Evolutionary conservation across 2,329 filamentous ascomycete species (phyloP), one percentile per base, ranked within the genome.

Genomic region (Nigrospora osmanthi): DNA sequence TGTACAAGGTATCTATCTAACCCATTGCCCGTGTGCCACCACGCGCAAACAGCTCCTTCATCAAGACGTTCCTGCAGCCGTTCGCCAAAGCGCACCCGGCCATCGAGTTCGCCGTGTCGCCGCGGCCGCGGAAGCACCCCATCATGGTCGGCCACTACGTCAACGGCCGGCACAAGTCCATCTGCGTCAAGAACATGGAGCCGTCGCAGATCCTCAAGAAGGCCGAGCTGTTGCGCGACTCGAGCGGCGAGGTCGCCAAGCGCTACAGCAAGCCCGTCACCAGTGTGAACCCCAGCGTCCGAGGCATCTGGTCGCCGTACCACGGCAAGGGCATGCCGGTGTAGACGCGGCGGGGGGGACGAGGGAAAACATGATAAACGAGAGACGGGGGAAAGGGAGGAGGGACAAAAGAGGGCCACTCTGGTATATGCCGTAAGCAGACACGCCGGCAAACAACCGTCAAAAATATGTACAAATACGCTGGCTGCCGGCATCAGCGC

Each of bases 91-190:
- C 76, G 57, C 87, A 96, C 69, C 89, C 91, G 30, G 80, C 88
- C 65, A 83, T 97, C 73, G 90, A 97, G 70, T 88, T 98, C 69
- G 81, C 81, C 58, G 81, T 98, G 48, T 94, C 90, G 35, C 93
- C 91, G 15, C 84, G 90, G 54, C 91, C 90, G n/a, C 75, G 82
- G 56, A 86, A 86, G 61, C 91, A 97, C 67, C 93, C 93, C 34
- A 80, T 95, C 50, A 81, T 98, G 57, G 81, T 85, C 57, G 93
- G 89, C 47, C 79, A 88, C 66, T 98, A 95, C 69, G 87, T 97
- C 73, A 97, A 96, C 65, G 90, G 91, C 50, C 77, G 81, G 28
- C 76, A 85, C 50, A 93, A 93, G 65, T 78, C 88, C 11, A 80
- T 97, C 43, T 96, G 90, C 64, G 89, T 97, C 46, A 80, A 85